Percentiles rank a stretch among this genome's conserved stretches.
phyloP scores from a whole-genome alignment of 148 eudicot species.

The Amaranthus palmeri region DNA sequence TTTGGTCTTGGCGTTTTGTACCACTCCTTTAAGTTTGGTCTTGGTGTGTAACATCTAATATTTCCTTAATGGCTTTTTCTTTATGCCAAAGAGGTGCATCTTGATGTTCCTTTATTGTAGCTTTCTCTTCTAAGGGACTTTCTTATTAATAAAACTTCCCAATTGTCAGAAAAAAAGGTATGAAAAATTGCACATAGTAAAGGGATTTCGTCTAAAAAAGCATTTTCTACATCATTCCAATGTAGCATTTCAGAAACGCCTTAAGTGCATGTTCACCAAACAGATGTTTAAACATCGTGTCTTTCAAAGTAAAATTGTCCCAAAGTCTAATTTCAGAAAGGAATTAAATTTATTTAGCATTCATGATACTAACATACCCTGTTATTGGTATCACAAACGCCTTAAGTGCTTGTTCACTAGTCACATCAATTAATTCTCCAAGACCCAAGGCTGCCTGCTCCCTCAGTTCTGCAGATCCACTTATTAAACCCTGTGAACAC shows the following conservation, averaged over 20 bases:
- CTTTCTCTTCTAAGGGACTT: neutral
- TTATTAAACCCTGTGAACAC: slow-evolving; percentile 63
- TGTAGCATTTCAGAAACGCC: neutral
- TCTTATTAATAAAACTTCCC: too few species aligned
- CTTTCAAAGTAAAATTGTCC: neutral
- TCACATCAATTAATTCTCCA: slow-evolving; percentile 96
- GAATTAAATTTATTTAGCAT: neutral
- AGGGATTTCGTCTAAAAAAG: too few species aligned
- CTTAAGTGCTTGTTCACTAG: slow-evolving; percentile 78
- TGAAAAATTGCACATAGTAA: too few species aligned
- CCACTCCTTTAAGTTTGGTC: too few species aligned
- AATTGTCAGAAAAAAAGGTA: too few species aligned
- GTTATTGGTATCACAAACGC: slow-evolving; percentile 91
- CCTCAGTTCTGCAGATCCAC: slow-evolving; percentile 95
- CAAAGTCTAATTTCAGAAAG: neutral
- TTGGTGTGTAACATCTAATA: too few species aligned
- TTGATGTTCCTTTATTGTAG: neutral
- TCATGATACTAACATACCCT: slow-evolving; percentile 43
- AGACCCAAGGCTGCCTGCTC: slow-evolving; percentile 98
- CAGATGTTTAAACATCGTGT: neutral
- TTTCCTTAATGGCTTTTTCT: too few species aligned
- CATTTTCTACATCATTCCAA: too few species aligned
- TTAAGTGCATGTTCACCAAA: neutral
- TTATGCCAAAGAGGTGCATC: neutral
- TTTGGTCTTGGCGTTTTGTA: too few species aligned